phyloP scores from a whole-genome alignment of 2,329 filamentous ascomycete species.

The Fusarium brachygibbosum region DNA sequence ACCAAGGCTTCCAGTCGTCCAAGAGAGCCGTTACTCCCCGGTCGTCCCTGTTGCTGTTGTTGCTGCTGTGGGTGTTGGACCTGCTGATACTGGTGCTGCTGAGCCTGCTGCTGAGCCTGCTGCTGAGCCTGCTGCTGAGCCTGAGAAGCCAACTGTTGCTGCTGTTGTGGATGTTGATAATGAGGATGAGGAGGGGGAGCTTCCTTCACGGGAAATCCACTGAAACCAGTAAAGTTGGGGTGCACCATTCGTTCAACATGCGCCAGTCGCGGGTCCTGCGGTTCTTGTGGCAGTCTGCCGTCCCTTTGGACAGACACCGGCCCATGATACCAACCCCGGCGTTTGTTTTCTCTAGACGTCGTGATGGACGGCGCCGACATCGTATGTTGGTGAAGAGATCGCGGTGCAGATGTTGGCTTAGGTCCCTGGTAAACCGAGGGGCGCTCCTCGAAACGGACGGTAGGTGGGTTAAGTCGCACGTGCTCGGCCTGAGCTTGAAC shows the following conservation, averaged over 20 bases:
- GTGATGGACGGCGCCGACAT: conserved; percentile 70
- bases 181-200: conserved; percentile 49
- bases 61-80: conserved; percentile 33
- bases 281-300: conserved; percentile 46
- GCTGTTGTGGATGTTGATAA: conserved; percentile 29
- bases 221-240: conserved; percentile 67
- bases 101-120: conserved; percentile 37
- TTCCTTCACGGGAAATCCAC: conserved; percentile 62
- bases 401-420: conserved; percentile 49
- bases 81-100: conserved; percentile 37
- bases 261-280: conserved; percentile 54
- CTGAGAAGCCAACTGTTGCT: conserved; percentile 16
- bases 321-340: conserved; percentile 80
- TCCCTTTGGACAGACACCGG: conserved; percentile 58
- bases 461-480: conserved; percentile 59
- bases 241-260: conserved; percentile 70
- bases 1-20: conserved; percentile 59
- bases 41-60: conserved; percentile 51
- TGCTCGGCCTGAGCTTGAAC: conserved; percentile 69
- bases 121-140: conserved; percentile 36
- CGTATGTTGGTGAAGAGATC: conserved; percentile 67
- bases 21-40: conserved; percentile 53
- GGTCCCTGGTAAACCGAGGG: conserved; percentile 53
- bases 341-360: conserved; percentile 71
- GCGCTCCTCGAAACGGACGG: conserved; percentile 69